Evolutionary conservation across 805 yeast genomes (phyloP).

Genomic region (Pichia nanzhaoensis): DNA sequence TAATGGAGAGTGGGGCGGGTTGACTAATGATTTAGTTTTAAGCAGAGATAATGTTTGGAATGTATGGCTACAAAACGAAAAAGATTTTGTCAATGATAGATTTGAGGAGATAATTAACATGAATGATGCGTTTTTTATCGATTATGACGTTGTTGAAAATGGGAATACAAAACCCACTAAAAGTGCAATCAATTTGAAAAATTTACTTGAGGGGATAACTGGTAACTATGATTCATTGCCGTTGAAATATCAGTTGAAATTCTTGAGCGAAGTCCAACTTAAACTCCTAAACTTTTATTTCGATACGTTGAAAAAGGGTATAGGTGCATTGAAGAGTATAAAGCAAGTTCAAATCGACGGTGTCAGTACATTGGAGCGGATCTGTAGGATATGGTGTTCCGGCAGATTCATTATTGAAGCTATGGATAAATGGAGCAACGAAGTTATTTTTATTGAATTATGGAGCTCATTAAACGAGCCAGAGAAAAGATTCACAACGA

Average conservation of each 20-base stretch:
- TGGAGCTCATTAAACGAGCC: slow-evolving; percentile 30
- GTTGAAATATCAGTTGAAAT: slow-evolving; percentile 47
- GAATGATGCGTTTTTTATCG: slow-evolving; percentile 49
- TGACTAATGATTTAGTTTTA: slow-evolving; percentile 27
- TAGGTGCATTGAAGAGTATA: slow-evolving; percentile 37
- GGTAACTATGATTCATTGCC: slow-evolving; percentile 46
- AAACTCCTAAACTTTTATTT: slow-evolving; percentile 47
- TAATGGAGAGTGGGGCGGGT: slow-evolving; percentile 21
- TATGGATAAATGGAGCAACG: slow-evolving; percentile 39
- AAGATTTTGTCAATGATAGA: slow-evolving; percentile 42
- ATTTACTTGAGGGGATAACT: slow-evolving; percentile 51
- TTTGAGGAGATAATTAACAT: slow-evolving; percentile 45
- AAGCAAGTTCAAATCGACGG: slow-evolving; percentile 17
- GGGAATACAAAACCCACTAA: slow-evolving; percentile 51
- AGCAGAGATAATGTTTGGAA: slow-evolving; percentile 28
- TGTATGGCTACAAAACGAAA: slow-evolving; percentile 50
- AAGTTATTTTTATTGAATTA: slow-evolving; percentile 35
- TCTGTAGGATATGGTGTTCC: slow-evolving; percentile 37
- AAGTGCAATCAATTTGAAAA: slow-evolving; percentile 51
- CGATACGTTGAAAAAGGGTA: slow-evolving; percentile 35
- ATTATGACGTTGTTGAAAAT: slow-evolving; percentile 44
- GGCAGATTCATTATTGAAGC: slow-evolving; percentile 31
- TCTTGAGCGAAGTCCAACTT: slow-evolving; percentile 52
- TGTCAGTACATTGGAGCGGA: slow-evolving; percentile 29
- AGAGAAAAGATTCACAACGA: slow-evolving; percentile 16